Evolutionary conservation across 2,329 filamentous ascomycete genomes (phyloP).

Genomic region (Ophioceras dolichostomum): DNA sequence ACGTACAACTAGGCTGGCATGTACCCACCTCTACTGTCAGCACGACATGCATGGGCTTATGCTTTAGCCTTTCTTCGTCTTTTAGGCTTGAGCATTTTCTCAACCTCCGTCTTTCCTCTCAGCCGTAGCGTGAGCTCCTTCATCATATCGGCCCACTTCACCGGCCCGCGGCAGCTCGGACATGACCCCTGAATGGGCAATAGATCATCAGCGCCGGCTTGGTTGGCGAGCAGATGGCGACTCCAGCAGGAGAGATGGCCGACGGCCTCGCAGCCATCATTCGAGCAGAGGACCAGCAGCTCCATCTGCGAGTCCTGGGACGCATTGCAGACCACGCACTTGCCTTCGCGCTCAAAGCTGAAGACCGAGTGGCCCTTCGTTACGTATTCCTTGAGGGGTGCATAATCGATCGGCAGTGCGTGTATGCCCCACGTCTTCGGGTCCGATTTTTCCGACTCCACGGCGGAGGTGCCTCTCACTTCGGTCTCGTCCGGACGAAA

Average conservation of each 20-base stretch:
- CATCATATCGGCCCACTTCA: constrained; percentile 68
- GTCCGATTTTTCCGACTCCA: not conserved
- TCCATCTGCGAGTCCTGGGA: constrained; percentile 32
- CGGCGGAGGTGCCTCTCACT: no score
- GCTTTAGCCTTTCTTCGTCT: constrained; percentile 15
- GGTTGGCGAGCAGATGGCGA: constrained; percentile 30
- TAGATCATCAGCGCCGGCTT: constrained; percentile 25
- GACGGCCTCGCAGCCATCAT: constrained; percentile 38
- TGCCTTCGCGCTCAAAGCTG: constrained; percentile 41
- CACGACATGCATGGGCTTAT: not conserved
- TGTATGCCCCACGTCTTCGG: constrained; percentile 34
- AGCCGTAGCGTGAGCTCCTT: constrained; percentile 68
- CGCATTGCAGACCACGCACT: constrained; percentile 39
- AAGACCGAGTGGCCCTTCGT: constrained; percentile 42
- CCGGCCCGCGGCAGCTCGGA: constrained; percentile 49
- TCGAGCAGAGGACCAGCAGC: constrained; percentile 44
- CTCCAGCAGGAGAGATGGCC: constrained; percentile 51
- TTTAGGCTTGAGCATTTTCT: constrained; percentile 49
- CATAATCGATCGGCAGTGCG: constrained; percentile 42
- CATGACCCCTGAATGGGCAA: constrained; percentile 60
- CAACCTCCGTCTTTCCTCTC: constrained; percentile 57
- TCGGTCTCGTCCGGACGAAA: constrained; percentile 18
- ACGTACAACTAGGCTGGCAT: not conserved
- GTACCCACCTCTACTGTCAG: not conserved
- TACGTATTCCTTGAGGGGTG: constrained; percentile 37